Evolutionary conservation across 106 monocot species (phyloP).

Genomic region (Narthecium ossifragum): DNA sequence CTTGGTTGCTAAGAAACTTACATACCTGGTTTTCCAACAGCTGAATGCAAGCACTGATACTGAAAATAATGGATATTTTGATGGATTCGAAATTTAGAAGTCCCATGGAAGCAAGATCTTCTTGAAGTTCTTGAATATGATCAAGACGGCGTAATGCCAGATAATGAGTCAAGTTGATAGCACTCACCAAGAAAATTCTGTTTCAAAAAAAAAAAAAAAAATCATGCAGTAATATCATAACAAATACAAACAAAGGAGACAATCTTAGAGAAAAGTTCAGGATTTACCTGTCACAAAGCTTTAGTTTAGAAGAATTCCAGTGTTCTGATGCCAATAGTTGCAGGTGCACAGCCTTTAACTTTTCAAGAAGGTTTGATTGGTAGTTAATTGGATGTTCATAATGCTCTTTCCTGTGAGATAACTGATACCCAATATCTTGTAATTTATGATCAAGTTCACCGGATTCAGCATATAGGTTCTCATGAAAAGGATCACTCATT

Average conservation of each 20-base stretch:
- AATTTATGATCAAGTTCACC: not conserved
- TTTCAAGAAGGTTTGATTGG: not conserved
- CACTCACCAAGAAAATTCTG: slow-evolving; percentile 34
- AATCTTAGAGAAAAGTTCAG: not conserved
- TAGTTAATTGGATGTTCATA: not conserved
- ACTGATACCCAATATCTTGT: not conserved
- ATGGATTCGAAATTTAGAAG: slow-evolving; percentile 22
- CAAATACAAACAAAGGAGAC: not conserved
- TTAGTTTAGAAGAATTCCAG: slow-evolving; percentile 14
- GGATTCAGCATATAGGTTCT: not conserved
- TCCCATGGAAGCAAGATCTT: slow-evolving; percentile 27
- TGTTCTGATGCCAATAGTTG: slow-evolving; percentile 19
- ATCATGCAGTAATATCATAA: not conserved
- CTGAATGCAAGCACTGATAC: slow-evolving; percentile 21
- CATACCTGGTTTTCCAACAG: slow-evolving; percentile 16
- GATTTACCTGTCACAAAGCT: not conserved
- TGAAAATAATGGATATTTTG: slow-evolving; percentile 25
- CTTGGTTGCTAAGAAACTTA: not conserved
- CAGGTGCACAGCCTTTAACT: slow-evolving; percentile 10
- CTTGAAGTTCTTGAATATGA: slow-evolving; percentile 18
- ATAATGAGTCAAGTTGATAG: slow-evolving; percentile 51
- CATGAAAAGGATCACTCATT: not conserved
- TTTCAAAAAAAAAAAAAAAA: not conserved
- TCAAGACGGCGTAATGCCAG: slow-evolving; percentile 35
- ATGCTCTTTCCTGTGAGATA: not conserved